Evolutionary conservation across 1,284 basidiomycete genomes (phyloP).

Genomic region (Leccinum pseudoinsigne): DNA sequence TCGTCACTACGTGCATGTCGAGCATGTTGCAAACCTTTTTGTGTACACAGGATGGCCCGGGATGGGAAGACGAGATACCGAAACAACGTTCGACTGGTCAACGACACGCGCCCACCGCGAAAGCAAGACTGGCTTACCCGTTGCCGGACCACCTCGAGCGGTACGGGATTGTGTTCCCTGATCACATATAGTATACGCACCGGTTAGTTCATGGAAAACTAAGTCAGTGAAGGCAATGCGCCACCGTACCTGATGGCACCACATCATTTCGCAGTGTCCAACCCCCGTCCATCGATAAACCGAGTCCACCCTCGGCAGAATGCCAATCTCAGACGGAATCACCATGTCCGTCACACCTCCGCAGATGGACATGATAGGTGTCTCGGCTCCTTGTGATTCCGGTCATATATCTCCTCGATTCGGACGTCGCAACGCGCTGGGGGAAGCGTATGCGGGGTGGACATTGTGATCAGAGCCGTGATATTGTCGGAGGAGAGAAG

Average conservation of each 20-base stretch:
- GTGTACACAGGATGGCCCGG: too few species aligned
- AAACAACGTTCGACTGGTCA: too few species aligned
- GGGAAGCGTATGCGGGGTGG: conserved; percentile 87
- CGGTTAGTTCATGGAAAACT: too few species aligned
- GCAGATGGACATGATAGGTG: conserved; percentile 83
- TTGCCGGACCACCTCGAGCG: too few species aligned
- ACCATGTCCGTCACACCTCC: conserved; percentile 93
- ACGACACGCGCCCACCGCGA: too few species aligned
- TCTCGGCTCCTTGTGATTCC: conserved; percentile 45
- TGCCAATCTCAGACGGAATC: conserved; percentile 90
- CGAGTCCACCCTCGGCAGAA: conserved; percentile 45
- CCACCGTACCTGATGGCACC: conserved; percentile 98
- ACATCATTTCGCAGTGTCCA: conserved; percentile 96
- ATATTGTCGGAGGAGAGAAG: conserved; percentile 66
- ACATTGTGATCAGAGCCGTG: conserved; percentile 90
- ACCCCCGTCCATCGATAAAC: conserved; percentile 77
- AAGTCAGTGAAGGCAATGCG: conserved; percentile 55
- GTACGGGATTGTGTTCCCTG: too few species aligned
- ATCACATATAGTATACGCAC: too few species aligned
- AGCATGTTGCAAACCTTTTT: too few species aligned
- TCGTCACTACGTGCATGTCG: too few species aligned
- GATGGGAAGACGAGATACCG: too few species aligned
- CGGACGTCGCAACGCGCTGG: conserved; percentile 86
- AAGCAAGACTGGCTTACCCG: too few species aligned
- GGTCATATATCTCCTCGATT: conserved; percentile 74